phyloP scores from a whole-genome alignment of 2,329 filamentous ascomycete species.

The Nothomitra cinnamomea region DNA sequence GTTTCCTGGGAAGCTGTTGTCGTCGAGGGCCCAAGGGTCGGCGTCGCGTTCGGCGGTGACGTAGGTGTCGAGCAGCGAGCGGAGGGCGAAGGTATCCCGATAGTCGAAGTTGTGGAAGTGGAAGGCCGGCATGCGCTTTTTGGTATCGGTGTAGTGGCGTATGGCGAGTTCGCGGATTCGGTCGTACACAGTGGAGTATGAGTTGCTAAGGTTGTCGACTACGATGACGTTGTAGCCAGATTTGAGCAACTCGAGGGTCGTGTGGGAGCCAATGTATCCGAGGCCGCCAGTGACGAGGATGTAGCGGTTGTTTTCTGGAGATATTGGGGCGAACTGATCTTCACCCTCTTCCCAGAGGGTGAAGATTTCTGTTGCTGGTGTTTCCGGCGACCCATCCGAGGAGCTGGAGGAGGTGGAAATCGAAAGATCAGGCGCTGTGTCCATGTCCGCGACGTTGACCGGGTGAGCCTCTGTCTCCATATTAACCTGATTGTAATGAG shows the following conservation, averaged over 20 bases:
- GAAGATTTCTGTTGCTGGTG: neutral
- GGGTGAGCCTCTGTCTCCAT: slow-evolving; percentile 14
- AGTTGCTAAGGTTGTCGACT: slow-evolving; percentile 29
- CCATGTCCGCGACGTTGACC: slow-evolving; percentile 22
- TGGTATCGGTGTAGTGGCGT: slow-evolving; percentile 22
- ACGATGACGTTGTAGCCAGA: slow-evolving; percentile 36
- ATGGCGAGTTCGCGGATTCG: slow-evolving; percentile 20
- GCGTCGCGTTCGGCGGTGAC: slow-evolving; percentile 15
- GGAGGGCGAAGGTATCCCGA: slow-evolving; percentile 26
- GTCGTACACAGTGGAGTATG: slow-evolving; percentile 18
- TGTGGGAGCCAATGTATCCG: slow-evolving; percentile 40
- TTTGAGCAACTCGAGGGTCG: slow-evolving; percentile 35
- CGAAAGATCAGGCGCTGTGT: slow-evolving; percentile 12
- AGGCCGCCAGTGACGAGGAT: slow-evolving; percentile 36
- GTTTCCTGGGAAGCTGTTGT: too few relatives aligned
- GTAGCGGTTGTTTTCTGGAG: neutral
- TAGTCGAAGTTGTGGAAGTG: slow-evolving; percentile 32
- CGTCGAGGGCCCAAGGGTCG: slow-evolving; percentile 22
- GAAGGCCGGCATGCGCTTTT: slow-evolving; percentile 26
- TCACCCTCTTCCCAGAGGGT: neutral
- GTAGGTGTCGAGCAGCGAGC: slow-evolving; percentile 27
- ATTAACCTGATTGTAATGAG: too few relatives aligned
- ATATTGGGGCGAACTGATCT: too few relatives aligned
- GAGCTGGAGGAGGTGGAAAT: neutral
- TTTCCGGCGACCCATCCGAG: neutral